Conservation (phyloP, 768 basidiomycete species). For the Leccinum disarticulatum region DNA sequence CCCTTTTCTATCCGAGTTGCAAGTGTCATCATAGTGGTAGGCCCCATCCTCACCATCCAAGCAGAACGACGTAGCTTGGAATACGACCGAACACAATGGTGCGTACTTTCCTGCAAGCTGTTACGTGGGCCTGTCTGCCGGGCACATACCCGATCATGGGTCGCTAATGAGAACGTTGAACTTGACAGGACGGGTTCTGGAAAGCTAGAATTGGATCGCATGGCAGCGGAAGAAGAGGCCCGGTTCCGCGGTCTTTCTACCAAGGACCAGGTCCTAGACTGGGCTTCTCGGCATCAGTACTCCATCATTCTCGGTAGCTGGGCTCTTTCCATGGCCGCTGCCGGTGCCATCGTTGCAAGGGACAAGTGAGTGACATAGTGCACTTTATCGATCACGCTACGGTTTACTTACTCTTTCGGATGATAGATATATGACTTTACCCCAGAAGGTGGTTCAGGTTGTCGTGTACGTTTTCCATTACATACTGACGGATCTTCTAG, state of each 20-base stretch:
- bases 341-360: constrained; percentile 66
- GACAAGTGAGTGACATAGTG: constrained; percentile 46
- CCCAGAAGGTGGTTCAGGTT: constrained; percentile 25
- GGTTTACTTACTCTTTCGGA: background rate
- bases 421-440: constrained; percentile 26
- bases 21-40: constrained; percentile 61
- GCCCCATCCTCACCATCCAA: constrained; percentile 67
- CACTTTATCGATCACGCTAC: constrained; percentile 24
- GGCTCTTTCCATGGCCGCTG: constrained; percentile 64
- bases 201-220: constrained; percentile 54
- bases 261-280: constrained; percentile 57
- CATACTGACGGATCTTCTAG: constrained; percentile 39
- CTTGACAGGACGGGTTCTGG: constrained; percentile 40
- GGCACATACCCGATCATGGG: background rate
- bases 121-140: too few species aligned
- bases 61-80: constrained; percentile 69
- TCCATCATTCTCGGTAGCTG: constrained; percentile 73
- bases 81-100: constrained; percentile 67
- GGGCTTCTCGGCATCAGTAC: constrained; percentile 67
- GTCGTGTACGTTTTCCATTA: too few species aligned
- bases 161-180: background rate
- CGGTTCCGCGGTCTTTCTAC: constrained; percentile 52
- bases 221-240: constrained; percentile 30
- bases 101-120: constrained; percentile 22
- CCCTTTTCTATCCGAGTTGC: constrained; percentile 70